Evolutionary conservation across 2,329 filamentous ascomycete species (phyloP), one percentile per base, ranked within the genome.

Genomic region (Exophiala lecanii-corni): DNA sequence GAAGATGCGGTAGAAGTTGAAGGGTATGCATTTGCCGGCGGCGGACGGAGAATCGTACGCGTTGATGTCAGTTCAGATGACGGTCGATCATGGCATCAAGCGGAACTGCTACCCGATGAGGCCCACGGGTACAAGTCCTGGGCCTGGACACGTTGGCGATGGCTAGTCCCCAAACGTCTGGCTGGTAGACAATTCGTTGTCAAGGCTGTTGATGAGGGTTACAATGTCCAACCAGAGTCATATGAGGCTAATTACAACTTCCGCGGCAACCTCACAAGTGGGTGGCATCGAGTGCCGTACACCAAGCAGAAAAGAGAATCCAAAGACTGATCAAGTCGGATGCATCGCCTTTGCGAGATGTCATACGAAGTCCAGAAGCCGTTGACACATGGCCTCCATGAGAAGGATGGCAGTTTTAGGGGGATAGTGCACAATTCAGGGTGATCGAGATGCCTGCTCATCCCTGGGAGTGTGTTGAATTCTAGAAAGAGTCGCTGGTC

Each of bases 21-120:
- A 36, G 81, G 82, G 0, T 85, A 82, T 57, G 82, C 82, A 2
- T 83, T 82, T 57, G 80, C 78, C 0, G 82, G 82, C 19, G 81
- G 81, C 33, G 81, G 81, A 2, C 73, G 78, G 18, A 71, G 72
- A 57, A 80, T 84, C 49, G 72, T 80, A 35, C 75, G 81, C n/a
- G 80, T 85, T 2, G 82, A 85, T 51, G 67, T 84, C 21, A 80
- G 75, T 43, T 64, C 79, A 20, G 81, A 85, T 56, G 76, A 75
- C 17, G 81, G 81, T 31, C 68, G 66, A 43, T 76, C 73, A 1
- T 84, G 81, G 81, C 72, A 76, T 41, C 79, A 84, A 55, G 81
- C 81, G 5, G 62, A 71, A 39, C 68, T 83, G 18, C 58, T 81
- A 2, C 70, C 75, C 39, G 75, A 79, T 54, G 66, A 68, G 33